Conservation (phyloP, 805 yeast genomes). For the Pichia paraexigua region DNA sequence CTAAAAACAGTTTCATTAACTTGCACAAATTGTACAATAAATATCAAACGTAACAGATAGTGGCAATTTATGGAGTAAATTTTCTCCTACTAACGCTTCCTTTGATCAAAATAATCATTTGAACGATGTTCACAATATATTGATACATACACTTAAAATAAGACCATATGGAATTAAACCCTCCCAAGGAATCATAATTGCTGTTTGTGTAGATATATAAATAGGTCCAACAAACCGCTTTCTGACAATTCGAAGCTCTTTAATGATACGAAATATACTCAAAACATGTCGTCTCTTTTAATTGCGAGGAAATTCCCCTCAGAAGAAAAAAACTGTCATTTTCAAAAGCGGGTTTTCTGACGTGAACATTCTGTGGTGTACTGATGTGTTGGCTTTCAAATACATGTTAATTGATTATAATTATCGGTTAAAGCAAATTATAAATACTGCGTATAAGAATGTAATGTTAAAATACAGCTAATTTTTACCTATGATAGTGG, state of each 20-base stretch:
- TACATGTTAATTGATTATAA: too few species aligned
- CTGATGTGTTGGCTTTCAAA: background rate
- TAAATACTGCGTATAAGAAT: background rate
- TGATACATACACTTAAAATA: slow-evolving; percentile 39
- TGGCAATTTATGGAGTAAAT: too few species aligned
- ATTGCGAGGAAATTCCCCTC: background rate
- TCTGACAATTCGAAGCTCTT: background rate
- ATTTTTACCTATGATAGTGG: slow-evolving; percentile 4
- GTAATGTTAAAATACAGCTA: slow-evolving; percentile 2
- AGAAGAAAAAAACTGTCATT: background rate
- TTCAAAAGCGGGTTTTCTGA: background rate
- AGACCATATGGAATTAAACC: slow-evolving; percentile 55
- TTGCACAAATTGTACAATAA: too few species aligned
- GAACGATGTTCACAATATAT: background rate
- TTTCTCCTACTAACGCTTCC: too few species aligned
- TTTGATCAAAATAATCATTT: too few species aligned
- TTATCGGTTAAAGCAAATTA: background rate
- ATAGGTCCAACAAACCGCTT: background rate
- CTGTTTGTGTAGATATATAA: background rate
- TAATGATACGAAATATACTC: background rate
- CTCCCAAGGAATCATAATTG: slow-evolving; percentile 58
- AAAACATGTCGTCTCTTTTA: background rate
- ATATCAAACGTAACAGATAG: too few species aligned
- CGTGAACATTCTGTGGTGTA: background rate
- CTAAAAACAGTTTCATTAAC: too few species aligned